A percentile compares a stretch with the other conserved stretches of the same genome.
Conservation (phyloP, 352 stramenopile genomes). For the Phytophthora pini region DNA sequence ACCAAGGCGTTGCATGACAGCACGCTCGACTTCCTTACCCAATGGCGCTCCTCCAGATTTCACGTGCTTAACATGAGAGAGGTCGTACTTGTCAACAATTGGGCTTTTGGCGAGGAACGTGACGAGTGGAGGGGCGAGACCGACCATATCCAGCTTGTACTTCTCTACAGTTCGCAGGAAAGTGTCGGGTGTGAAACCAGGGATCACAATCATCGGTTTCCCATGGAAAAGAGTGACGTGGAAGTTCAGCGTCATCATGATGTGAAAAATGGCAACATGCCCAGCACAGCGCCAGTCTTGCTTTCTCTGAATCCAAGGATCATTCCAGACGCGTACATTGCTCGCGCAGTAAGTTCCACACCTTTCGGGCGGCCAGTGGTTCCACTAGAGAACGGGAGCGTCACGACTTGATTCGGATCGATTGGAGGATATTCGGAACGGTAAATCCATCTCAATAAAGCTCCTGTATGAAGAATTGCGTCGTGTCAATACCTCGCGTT, state of each 20-base stretch:
- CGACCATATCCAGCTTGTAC: constrained; percentile 53
- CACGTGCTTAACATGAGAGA: constrained; percentile 69
- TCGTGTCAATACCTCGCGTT: neutral
- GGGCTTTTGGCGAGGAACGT: constrained; percentile 84
- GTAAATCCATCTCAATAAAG: constrained; percentile 22
- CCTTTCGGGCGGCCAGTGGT: constrained; percentile 91
- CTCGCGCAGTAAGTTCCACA: constrained; percentile 88
- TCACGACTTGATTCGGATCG: constrained; percentile 28
- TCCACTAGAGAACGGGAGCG: constrained; percentile 91
- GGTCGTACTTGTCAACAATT: constrained; percentile 88
- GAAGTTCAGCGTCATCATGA: constrained; percentile 82
- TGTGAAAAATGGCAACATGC: constrained; percentile 93
- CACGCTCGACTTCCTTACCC: constrained; percentile 64
- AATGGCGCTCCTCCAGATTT: constrained; percentile 87
- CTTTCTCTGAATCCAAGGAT: constrained; percentile 53
- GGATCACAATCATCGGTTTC: constrained; percentile 77
- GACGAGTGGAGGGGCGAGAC: constrained; percentile 84
- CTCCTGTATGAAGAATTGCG: constrained; percentile 54
- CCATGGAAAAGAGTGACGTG: constrained; percentile 72
- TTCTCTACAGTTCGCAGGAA: constrained; percentile 79
- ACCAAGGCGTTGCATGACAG: constrained; percentile 63
- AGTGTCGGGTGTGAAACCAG: constrained; percentile 79
- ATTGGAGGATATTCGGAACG: constrained; percentile 21
- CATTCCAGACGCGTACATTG: constrained; percentile 77
- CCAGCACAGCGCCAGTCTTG: constrained; percentile 27